Percentiles rank a stretch among this genome's conserved stretches.
Evolutionary conservation across 2,329 filamentous ascomycete species (phyloP).

Genomic region (Penicillium italicum): DNA sequence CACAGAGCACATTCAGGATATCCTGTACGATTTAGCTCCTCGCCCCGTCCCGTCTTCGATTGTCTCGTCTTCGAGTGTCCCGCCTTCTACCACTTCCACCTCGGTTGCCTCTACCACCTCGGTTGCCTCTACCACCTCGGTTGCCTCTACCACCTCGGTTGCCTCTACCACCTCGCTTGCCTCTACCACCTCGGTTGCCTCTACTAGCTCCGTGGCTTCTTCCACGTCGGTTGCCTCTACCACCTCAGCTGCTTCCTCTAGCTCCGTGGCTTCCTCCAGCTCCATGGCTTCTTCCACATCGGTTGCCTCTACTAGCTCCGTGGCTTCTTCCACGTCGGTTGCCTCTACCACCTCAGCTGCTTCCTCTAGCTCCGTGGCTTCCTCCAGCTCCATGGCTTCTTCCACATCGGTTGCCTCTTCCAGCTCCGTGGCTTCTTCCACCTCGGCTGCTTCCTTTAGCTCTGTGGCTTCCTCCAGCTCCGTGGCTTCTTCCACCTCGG

Average conservation of each 20-base stretch:
- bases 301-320: neutral
- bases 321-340: neutral
- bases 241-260: neutral
- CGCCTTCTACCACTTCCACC: neutral
- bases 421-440: slow-evolving; percentile 1
- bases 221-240: slow-evolving; percentile 9
- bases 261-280: neutral
- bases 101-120: neutral
- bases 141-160: neutral
- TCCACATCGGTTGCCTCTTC: neutral
- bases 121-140: neutral
- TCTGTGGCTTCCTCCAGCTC: slow-evolving; percentile 6
- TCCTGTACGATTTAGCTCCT: slow-evolving; percentile 33
- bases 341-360: neutral
- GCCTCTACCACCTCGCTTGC: neutral
- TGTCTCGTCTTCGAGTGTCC: neutral
- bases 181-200: slow-evolving; percentile 3
- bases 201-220: neutral
- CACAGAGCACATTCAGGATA: slow-evolving; percentile 48
- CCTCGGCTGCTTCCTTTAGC: slow-evolving; percentile 2
- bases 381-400: neutral
- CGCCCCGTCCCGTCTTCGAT: slow-evolving; percentile 11
- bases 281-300: neutral
- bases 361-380: neutral
- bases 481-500: neutral